Percentiles rank a stretch among this genome's conserved stretches.
Conservation (phyloP, 2,329 filamentous ascomycete genomes). For the Boeremia exigua region DNA sequence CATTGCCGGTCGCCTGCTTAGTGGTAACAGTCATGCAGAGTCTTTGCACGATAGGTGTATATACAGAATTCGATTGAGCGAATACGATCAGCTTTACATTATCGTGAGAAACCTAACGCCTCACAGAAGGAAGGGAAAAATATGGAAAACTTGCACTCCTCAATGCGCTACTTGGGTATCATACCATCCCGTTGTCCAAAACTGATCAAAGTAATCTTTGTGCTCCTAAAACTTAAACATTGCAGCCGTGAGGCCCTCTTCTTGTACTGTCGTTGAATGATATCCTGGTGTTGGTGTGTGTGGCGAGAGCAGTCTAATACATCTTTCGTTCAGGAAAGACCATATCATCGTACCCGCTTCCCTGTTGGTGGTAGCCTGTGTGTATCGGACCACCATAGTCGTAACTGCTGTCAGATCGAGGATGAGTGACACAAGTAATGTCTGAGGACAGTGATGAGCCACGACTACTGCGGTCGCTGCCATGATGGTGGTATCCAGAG, state of each 20-base stretch:
- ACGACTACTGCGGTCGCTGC: conserved; percentile 44
- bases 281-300: background rate
- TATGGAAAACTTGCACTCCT: conserved; percentile 17
- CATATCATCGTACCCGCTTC: conserved; percentile 41
- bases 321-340: conserved; percentile 46
- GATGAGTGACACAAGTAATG: conserved; percentile 20
- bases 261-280: background rate
- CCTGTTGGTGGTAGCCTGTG: conserved; percentile 30
- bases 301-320: conserved; percentile 24
- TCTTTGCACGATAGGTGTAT: conserved; percentile 5
- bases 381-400: conserved; percentile 42
- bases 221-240: conserved; percentile 8
- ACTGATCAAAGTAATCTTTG: conserved; percentile 1
- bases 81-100: conserved; percentile 1
- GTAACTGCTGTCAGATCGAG: conserved; percentile 33
- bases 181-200: conserved; percentile 7
- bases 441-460: conserved; percentile 46
- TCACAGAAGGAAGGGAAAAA: background rate
- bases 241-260: background rate
- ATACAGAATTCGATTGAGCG: conserved; percentile 2
- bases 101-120: conserved; percentile 1
- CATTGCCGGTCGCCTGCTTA: conserved; percentile 1
- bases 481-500: conserved; percentile 30
- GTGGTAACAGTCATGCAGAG: conserved; percentile 14
- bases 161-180: conserved; percentile 31